Conservation (phyloP, 106 monocot genomes). For the Dendrobium chrysotoxum region DNA sequence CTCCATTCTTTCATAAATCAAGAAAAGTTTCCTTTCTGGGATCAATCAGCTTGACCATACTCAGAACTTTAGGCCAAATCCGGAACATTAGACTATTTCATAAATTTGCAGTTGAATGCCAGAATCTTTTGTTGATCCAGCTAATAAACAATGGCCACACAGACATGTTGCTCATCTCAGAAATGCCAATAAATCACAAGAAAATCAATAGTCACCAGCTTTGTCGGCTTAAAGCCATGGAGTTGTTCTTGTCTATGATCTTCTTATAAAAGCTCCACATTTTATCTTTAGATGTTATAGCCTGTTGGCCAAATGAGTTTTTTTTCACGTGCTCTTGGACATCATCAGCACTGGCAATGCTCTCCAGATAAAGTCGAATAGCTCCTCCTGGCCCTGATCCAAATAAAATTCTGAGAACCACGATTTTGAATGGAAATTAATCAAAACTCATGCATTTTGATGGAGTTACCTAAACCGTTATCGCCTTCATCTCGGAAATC, state of each 20-base stretch:
- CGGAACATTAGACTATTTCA: no score
- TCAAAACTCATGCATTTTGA: neutral
- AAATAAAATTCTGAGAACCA: neutral
- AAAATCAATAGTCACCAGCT: neutral
- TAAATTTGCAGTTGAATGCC: no score
- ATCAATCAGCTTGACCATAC: neutral
- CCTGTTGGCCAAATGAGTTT: conserved; percentile 64
- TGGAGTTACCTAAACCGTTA: conserved; percentile 62
- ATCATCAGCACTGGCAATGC: conserved; percentile 46
- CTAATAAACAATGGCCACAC: no score
- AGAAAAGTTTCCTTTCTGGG: neutral
- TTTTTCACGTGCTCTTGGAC: conserved; percentile 56
- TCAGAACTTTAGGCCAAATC: neutral
- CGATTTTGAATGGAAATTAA: neutral
- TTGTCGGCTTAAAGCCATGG: conserved; percentile 3
- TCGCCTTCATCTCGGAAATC: conserved; percentile 35
- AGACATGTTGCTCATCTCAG: neutral
- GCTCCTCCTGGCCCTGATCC: conserved; percentile 64
- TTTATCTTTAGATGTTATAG: conserved; percentile 39
- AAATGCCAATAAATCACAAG: neutral
- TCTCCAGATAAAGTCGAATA: conserved; percentile 63
- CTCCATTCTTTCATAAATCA: neutral
- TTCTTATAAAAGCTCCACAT: conserved; percentile 59
- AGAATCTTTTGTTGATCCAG: no score
- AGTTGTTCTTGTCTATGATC: conserved; percentile 27